Evolutionary conservation across 352 stramenopile genomes (phyloP).

Genomic region (Phytophthora colocasiae): DNA sequence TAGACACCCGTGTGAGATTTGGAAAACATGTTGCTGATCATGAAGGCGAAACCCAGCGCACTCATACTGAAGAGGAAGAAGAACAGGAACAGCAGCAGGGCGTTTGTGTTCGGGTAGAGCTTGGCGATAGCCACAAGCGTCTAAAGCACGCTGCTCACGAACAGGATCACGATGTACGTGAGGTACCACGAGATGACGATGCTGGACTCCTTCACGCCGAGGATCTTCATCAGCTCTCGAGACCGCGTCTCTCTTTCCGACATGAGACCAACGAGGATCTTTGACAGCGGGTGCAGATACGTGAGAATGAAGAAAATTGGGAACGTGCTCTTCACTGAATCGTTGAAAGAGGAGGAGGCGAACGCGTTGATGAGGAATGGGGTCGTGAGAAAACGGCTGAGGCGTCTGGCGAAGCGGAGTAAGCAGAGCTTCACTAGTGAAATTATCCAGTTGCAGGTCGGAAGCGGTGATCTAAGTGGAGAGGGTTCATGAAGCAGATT

Average conservation of each 20-base stretch:
- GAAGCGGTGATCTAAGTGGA: slow-evolving; percentile 16
- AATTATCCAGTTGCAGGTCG: slow-evolving; percentile 18
- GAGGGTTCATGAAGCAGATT: slow-evolving; percentile 19
- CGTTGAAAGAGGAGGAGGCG: slow-evolving; percentile 43
- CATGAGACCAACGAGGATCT: slow-evolving; percentile 41
- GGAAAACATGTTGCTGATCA: slow-evolving; percentile 47
- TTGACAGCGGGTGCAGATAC: slow-evolving; percentile 40
- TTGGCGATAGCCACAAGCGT: slow-evolving; percentile 25
- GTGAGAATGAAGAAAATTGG: slow-evolving; percentile 39
- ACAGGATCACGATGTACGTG: slow-evolving; percentile 47
- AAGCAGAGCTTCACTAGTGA: slow-evolving; percentile 32
- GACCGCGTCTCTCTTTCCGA: slow-evolving; percentile 41
- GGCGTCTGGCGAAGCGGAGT: slow-evolving; percentile 42
- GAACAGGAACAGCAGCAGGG: slow-evolving; percentile 37
- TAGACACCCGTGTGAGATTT: slow-evolving; percentile 40
- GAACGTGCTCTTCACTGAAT: slow-evolving; percentile 36
- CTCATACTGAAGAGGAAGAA: slow-evolving; percentile 46
- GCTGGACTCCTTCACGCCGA: slow-evolving; percentile 42
- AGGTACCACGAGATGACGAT: slow-evolving; percentile 54
- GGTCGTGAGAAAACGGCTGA: slow-evolving; percentile 37
- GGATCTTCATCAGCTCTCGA: slow-evolving; percentile 43
- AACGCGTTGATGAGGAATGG: slow-evolving; percentile 43
- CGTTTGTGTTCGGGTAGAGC: slow-evolving; percentile 42
- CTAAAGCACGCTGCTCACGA: slow-evolving; percentile 43
- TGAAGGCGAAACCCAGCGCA: slow-evolving; percentile 39